phyloP scores from a whole-genome alignment of 2,329 filamentous ascomycete genomes.

The Verticillium longisporum region DNA sequence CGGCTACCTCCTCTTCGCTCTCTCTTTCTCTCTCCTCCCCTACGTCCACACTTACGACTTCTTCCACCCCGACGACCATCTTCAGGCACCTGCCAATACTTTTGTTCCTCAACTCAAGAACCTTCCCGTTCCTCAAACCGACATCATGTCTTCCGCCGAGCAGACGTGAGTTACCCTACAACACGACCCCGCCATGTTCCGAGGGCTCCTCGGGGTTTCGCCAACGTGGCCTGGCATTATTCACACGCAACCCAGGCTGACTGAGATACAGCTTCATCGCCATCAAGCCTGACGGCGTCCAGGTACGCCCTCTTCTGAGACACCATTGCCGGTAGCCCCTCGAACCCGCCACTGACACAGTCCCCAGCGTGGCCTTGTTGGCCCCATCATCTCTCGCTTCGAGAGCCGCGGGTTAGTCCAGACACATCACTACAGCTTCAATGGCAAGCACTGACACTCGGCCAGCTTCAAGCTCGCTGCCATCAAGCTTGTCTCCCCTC shows the following conservation, averaged over 20 bases:
- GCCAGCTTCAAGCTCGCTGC: slow-evolving; percentile 92
- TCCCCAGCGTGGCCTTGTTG: slow-evolving; percentile 84
- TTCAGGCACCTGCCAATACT: neutral
- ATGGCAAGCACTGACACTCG: slow-evolving; percentile 2
- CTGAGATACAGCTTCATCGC: slow-evolving; percentile 79
- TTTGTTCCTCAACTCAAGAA: neutral
- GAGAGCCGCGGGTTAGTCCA: slow-evolving; percentile 79
- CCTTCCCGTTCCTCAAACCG: neutral
- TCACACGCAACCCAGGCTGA: slow-evolving; percentile 1
- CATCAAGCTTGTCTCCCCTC: slow-evolving; percentile 85
- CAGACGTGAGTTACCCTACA: slow-evolving; percentile 65
- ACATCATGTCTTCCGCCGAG: slow-evolving; percentile 41
- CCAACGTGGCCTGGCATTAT: neutral
- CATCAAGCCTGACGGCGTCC: slow-evolving; percentile 99
- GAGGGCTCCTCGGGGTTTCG: neutral
- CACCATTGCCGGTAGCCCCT: neutral
- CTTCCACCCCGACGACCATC: slow-evolving; percentile 11
- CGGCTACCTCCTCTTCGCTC: slow-evolving; percentile 12
- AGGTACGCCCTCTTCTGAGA: slow-evolving; percentile 52
- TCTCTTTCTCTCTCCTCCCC: neutral
- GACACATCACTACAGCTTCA: neutral
- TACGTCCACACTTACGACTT: neutral
- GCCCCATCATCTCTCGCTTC: slow-evolving; percentile 96
- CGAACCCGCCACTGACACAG: slow-evolving; percentile 3
- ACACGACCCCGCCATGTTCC: slow-evolving; percentile 4